Evolutionary conservation across 208 protist species (phyloP), one percentile per base, ranked within the genome.

Genomic region (Crithidia thermophila): DNA sequence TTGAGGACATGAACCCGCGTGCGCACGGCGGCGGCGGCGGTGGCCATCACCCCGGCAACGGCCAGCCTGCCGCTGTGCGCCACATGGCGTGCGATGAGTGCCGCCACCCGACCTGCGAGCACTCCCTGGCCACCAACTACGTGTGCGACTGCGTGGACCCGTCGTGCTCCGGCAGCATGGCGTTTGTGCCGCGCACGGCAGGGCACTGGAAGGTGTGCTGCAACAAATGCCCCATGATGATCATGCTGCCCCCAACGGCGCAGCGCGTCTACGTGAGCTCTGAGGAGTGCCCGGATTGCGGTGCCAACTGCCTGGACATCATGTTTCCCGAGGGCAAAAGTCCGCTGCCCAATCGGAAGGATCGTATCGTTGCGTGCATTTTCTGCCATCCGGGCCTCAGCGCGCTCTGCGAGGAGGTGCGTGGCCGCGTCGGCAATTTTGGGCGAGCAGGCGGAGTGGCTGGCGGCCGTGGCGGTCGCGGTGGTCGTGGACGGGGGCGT

Each of bases 11-110:
- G 20, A 61, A 42, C 31, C 28, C 62, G 14, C 37, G 43, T n/a
- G n/a, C n/a, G n/a, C n/a, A n/a, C 11, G 21, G 34, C 31, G 34
- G 34, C 34, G 60, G 47, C 50, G 36, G 33, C 21, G 34, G 40
- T 11, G 39, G 55, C 18, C 21, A 45, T 27, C 27, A 57, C 33
- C 46, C 4, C 21, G 37, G 31, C 31, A 34, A 37, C 53, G 34
- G 27, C 11, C 39, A 39, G 31, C 50, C 49, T 56, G 40, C 39
- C 30, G 20, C 36, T 31, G 30, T 43, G 42, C 74, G 74, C 5
- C 71, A 89, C 55, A 96, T 97, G 87, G 83, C 69, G 13, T 98
- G 96, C 75, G 94, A 97, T 63, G 83, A 91, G 56, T 98, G 96
- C 84, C 64, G 79, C n/a, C 92, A 98, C 72, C 91, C 94, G 10